Evolutionary conservation across 768 basidiomycete genomes (phyloP).

Genomic region (Gautieria morchelliformis): DNA sequence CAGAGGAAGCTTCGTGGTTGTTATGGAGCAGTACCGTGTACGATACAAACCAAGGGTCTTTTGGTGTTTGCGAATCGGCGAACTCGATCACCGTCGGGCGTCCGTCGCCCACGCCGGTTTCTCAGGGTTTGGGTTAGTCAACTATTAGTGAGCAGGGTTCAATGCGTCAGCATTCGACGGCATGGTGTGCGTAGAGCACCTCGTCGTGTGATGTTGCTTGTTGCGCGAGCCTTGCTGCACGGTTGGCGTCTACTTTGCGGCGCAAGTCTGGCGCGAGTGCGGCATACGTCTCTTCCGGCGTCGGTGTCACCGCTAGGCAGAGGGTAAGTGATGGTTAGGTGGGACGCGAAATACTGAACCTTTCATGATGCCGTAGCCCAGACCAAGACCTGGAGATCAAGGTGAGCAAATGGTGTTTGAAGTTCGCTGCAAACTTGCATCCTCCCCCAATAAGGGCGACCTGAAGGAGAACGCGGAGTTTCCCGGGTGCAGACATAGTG

Average conservation of each 20-base stretch:
- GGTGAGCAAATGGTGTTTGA: background rate
- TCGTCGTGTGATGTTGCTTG: background rate
- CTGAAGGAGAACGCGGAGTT: background rate
- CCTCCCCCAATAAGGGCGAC: background rate
- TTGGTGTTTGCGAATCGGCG: no score
- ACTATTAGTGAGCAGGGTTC: no score
- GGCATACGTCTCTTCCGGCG: constrained; percentile 27
- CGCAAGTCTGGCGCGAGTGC: constrained; percentile 56
- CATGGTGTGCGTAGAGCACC: background rate
- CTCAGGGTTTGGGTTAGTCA: no score
- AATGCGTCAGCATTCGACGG: no score
- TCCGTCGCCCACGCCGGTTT: no score
- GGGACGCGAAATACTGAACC: constrained; percentile 25
- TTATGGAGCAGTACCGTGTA: no score
- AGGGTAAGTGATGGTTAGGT: constrained; percentile 10
- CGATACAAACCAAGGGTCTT: no score
- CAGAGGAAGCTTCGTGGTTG: no score
- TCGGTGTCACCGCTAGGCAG: constrained; percentile 24
- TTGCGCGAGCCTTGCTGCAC: constrained; percentile 42
- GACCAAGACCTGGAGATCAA: constrained; percentile 21
- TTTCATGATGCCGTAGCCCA: constrained; percentile 53
- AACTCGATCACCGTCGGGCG: no score
- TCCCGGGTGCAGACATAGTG: background rate
- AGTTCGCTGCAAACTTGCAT: background rate
- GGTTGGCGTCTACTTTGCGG: constrained; percentile 51